These are phyloP conservation scores for Leonotis leonurus DNA, from an alignment of 257 asterid genomes.

Conservation along the genomic window DNA sequence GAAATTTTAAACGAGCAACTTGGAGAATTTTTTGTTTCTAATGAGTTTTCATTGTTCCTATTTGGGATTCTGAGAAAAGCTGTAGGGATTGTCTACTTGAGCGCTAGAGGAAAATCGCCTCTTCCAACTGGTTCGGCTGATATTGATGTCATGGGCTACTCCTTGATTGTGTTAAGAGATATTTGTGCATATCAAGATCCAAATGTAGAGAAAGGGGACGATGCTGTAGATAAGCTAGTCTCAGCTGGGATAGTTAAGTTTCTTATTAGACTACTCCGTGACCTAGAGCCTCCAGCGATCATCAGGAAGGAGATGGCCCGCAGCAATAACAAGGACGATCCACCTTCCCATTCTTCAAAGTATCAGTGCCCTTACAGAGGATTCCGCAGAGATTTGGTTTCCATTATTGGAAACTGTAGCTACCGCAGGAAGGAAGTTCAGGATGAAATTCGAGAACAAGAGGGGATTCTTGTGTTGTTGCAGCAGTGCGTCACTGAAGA, in stretches of 20 bases:
- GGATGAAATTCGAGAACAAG: constrained; percentile 55
- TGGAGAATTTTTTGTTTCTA: constrained; percentile 31
- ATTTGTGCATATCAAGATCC: constrained; percentile 41
- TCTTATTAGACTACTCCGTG: constrained; percentile 44
- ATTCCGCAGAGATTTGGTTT: constrained; percentile 68
- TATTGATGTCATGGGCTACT: constrained; percentile 61
- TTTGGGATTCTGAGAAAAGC: constrained; percentile 41
- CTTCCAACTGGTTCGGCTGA: constrained; percentile 60
- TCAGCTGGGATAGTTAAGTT: constrained; percentile 56
- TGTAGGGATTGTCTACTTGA: constrained; percentile 32
- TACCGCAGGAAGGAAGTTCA: constrained; percentile 52
- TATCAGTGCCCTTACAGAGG: constrained; percentile 70
- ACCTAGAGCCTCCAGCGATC: constrained; percentile 64
- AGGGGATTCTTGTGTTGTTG: constrained; percentile 56
- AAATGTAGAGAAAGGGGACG: constrained; percentile 14
- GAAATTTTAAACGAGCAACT: constrained; percentile 42
- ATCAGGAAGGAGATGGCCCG: constrained; percentile 42
- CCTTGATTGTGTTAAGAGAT: constrained; percentile 64
- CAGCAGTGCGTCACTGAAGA: constrained; percentile 78
- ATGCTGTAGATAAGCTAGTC: constrained; percentile 37
- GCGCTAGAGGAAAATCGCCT: constrained; percentile 31
- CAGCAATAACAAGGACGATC: constrained; percentile 17
- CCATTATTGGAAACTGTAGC: constrained; percentile 68
- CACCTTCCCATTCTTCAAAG: constrained; percentile 19
- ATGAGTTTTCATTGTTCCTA: constrained; percentile 33